phyloP scores from a whole-genome alignment of 805 yeast genomes.

The Candida suzukii region DNA sequence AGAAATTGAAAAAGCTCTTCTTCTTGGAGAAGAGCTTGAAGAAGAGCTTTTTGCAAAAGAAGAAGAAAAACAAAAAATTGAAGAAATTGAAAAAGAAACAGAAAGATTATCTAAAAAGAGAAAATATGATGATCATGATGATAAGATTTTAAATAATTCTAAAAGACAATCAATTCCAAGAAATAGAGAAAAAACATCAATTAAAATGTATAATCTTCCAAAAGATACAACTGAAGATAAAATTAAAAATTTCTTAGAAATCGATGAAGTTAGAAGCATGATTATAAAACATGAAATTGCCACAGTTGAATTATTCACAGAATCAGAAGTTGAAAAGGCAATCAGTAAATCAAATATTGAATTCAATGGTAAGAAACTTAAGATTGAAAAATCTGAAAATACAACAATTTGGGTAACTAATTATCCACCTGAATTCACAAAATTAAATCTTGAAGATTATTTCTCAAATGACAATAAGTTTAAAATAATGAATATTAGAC shows the following conservation, averaged over 20 bases:
- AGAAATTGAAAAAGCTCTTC: neutral
- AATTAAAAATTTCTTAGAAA: conserved; percentile 39
- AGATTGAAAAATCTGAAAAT: conserved; percentile 36
- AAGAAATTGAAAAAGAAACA: too few relatives aligned
- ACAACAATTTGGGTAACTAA: conserved; percentile 69
- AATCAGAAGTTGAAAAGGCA: conserved; percentile 29
- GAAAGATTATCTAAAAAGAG: too few relatives aligned
- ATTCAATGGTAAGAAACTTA: conserved; percentile 29
- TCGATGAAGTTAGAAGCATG: conserved; percentile 53
- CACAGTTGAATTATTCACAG: conserved; percentile 48
- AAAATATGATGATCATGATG: conserved; percentile 3
- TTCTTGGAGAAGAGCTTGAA: too few relatives aligned
- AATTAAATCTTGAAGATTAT: conserved; percentile 28
- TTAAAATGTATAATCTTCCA: conserved; percentile 47
- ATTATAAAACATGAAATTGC: conserved; percentile 28
- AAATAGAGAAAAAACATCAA: conserved; percentile 53
- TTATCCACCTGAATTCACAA: conserved; percentile 51
- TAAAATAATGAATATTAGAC: conserved; percentile 39
- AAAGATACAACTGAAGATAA: conserved; percentile 28
- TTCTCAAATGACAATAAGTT: conserved; percentile 30
- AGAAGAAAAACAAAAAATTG: too few relatives aligned
- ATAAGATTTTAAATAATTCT: conserved; percentile 1
- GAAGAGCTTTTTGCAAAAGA: too few relatives aligned
- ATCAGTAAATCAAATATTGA: too few relatives aligned
- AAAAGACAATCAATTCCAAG: conserved; percentile 18